Conservation (phyloP, 1,284 basidiomycete genomes). For the Malassezia arunalokei region DNA sequence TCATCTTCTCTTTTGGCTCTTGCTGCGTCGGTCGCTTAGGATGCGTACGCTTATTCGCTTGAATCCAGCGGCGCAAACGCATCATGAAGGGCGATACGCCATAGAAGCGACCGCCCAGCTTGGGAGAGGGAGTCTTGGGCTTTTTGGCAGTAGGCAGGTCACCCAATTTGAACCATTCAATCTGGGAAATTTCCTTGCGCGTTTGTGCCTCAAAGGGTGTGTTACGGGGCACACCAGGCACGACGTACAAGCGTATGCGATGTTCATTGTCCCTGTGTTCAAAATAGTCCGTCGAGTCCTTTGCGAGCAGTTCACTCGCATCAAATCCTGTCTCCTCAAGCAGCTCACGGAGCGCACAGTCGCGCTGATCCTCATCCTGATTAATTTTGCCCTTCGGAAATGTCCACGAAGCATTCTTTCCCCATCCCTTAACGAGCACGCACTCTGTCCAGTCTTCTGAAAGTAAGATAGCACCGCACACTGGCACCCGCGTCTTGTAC, state of each 20-base stretch:
- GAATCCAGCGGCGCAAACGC: slow-evolving; percentile 41
- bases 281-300: slow-evolving; percentile 54
- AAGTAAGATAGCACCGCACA: slow-evolving; percentile 95
- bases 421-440: slow-evolving; percentile 73
- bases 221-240: slow-evolving; percentile 76
- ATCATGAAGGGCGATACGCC: slow-evolving; percentile 83
- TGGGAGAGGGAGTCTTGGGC: slow-evolving; percentile 53
- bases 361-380: slow-evolving; percentile 55
- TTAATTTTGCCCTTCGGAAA: slow-evolving; percentile 99
- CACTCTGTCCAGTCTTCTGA: slow-evolving; percentile 69
- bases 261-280: slow-evolving; percentile 75
- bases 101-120: slow-evolving; percentile 66
- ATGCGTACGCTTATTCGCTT: slow-evolving; percentile 31
- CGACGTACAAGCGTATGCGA: slow-evolving; percentile 83
- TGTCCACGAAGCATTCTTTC: slow-evolving; percentile 87
- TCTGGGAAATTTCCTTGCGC: slow-evolving; percentile 94
- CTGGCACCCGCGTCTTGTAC: slow-evolving; percentile 93
- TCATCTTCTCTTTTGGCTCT: not conserved
- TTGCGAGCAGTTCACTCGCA: slow-evolving; percentile 26
- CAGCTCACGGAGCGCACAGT: slow-evolving; percentile 53
- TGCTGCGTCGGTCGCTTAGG: slow-evolving; percentile 13
- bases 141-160: slow-evolving; percentile 90
- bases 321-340: slow-evolving; percentile 45
- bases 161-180: slow-evolving; percentile 82
- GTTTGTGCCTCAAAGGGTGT: slow-evolving; percentile 85